Evolutionary conservation across 192 early-diverging fungal species (phyloP), one percentile per base, ranked within the genome.

Genomic region (Geranomyces variabilis): DNA sequence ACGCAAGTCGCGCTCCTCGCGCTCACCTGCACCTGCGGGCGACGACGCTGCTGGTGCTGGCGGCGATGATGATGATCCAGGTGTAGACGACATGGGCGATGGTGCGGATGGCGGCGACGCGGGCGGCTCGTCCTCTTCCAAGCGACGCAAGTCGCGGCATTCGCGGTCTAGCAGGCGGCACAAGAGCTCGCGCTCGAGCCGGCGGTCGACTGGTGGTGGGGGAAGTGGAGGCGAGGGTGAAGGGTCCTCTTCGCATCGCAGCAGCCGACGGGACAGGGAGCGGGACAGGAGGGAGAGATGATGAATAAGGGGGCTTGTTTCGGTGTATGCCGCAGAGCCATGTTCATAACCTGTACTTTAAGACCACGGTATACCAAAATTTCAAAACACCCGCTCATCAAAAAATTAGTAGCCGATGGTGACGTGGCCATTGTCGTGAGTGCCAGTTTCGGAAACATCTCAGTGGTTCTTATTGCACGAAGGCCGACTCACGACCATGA

Each of bases 281-380:
- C 3, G 58, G 31, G 58, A 60, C 22, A 60, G 58, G 58, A 17
- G 31, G 58, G 58, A 60, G 17, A 33, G 8, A 41, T 41, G 36
- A 53, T 10, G 46, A 47, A 19, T 19, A 26, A n/a, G n/a, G n/a
- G n/a, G n/a, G n/a, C n/a, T n/a, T n/a, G n/a, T n/a, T n/a, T n/a
- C n/a, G n/a, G n/a, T n/a, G n/a, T n/a, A n/a, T n/a, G n/a, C n/a
- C n/a, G n/a, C n/a, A n/a, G n/a, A n/a, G n/a, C n/a, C n/a, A n/a
- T n/a, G n/a, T n/a, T n/a, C n/a, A n/a, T n/a, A n/a, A n/a, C n/a
- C n/a, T n/a, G n/a, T n/a, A n/a, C n/a, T n/a, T n/a, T n/a, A n/a
- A n/a, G n/a, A n/a, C n/a, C n/a, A n/a, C n/a, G n/a, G n/a, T n/a
- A n/a, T n/a, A n/a, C n/a, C n/a, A n/a, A n/a, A n/a, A n/a, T n/a